phyloP scores from a whole-genome alignment of 805 yeast genomes.

The Candida easanensis region DNA sequence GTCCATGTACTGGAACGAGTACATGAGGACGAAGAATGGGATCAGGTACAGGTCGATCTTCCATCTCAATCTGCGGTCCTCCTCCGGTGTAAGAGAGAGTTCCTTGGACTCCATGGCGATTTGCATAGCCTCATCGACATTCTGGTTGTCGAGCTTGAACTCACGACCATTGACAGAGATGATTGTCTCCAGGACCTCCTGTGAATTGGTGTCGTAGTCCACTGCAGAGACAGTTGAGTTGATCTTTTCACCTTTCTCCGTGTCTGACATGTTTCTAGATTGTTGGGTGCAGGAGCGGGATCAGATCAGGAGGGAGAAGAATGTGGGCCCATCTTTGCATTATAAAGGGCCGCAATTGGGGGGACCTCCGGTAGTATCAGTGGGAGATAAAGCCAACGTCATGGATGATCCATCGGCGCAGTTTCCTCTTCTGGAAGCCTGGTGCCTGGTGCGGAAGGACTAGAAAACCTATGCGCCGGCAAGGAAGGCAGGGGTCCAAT shows the following conservation, averaged over 20 bases:
- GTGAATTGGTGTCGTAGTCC: not conserved
- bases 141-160: conserved; percentile 11
- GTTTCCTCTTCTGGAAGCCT: no score
- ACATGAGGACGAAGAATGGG: conserved; percentile 48
- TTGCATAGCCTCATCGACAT: conserved; percentile 45
- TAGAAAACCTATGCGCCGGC: no score
- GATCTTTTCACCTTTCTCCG: not conserved
- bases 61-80: conserved; percentile 35
- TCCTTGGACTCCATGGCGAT: conserved; percentile 35
- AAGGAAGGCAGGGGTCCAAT: no score
- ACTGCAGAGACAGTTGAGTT: not conserved
- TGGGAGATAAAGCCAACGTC: no score
- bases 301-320: no score
- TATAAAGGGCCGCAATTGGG: no score
- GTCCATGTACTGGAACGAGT: conserved; percentile 59
- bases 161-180: conserved; percentile 17
- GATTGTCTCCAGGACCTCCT: conserved; percentile 10
- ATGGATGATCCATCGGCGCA: no score
- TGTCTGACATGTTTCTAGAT: not conserved
- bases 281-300: no score
- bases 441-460: no score
- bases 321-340: no score
- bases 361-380: no score
- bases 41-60: conserved; percentile 51
- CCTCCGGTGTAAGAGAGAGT: conserved; percentile 30